phyloP scores from a whole-genome alignment of 768 basidiomycete species.

The Lyophyllum decastes region DNA sequence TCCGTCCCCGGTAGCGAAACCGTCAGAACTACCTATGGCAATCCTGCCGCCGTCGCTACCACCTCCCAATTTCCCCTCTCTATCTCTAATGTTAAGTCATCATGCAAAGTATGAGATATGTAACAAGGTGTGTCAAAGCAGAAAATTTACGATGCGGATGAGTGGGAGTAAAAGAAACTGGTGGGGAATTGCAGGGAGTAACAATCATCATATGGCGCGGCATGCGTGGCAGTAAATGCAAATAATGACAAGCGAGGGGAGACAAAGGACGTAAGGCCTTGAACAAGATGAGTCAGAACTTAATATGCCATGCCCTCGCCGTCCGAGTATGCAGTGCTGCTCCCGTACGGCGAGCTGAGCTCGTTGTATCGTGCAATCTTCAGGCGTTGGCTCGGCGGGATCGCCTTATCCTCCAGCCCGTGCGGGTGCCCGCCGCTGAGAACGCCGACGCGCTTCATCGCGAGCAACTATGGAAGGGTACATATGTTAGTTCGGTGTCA shows the following conservation, averaged over 20 bases:
- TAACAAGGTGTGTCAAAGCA: not conserved
- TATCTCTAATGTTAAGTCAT: not conserved
- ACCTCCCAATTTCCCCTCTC: not conserved
- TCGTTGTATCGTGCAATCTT: constrained; percentile 69
- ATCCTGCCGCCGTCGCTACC: not conserved
- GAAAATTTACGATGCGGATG: too few species aligned
- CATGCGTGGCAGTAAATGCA: not conserved
- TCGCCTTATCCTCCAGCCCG: constrained; percentile 58
- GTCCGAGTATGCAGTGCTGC: constrained; percentile 59
- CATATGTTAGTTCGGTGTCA: not conserved
- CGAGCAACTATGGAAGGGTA: constrained; percentile 41
- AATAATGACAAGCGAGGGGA: not conserved
- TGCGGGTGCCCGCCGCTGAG: constrained; percentile 62
- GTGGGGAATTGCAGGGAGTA: not conserved
- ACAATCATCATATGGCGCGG: not conserved
- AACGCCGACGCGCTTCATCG: constrained; percentile 68
- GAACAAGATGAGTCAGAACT: not conserved
- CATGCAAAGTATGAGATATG: not conserved
- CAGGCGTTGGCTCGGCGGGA: constrained; percentile 75
- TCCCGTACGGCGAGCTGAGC: constrained; percentile 52
- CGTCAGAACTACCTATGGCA: not conserved
- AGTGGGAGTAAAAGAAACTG: too few species aligned
- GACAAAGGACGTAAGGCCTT: not conserved
- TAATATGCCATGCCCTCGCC: constrained; percentile 47
- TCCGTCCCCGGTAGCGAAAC: not conserved